A percentile compares a stretch with the other conserved stretches of the same genome.
phyloP scores from a whole-genome alignment of 352 stramenopile species.

The Phytophthora hibernalis region DNA sequence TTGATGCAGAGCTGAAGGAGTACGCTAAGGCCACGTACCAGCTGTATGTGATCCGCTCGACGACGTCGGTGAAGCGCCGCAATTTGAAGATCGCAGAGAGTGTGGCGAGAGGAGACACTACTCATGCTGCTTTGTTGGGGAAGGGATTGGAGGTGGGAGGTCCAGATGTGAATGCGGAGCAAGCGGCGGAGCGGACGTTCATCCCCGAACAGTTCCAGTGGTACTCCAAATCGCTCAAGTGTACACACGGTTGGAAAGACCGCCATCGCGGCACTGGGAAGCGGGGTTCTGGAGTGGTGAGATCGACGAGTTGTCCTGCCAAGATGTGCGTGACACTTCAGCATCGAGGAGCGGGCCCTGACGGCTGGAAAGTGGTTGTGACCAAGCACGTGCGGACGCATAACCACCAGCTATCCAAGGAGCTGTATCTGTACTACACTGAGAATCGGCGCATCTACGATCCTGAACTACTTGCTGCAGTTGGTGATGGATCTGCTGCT shows the following conservation, averaged over 20 bases:
- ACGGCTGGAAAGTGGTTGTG: constrained; percentile 75
- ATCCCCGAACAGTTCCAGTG: constrained; percentile 72
- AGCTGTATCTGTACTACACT: constrained; percentile 79
- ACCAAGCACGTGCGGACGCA: constrained; percentile 77
- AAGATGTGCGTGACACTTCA: constrained; percentile 86
- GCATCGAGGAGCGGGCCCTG: constrained; percentile 42
- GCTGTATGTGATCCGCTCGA: constrained; percentile 81
- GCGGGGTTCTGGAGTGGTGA: constrained; percentile 62
- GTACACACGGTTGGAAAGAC: constrained; percentile 83
- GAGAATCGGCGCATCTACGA: constrained; percentile 85
- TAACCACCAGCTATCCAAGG: constrained; percentile 79
- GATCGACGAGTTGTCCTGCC: constrained; percentile 72
- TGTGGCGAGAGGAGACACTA: constrained; percentile 22
- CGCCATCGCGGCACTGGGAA: constrained; percentile 71
- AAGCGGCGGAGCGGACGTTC: constrained; percentile 41
- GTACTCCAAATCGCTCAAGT: constrained; percentile 88
- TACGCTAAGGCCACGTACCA: constrained; percentile 75
- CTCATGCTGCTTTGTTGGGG: constrained; percentile 1
- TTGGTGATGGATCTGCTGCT: constrained; percentile 13
- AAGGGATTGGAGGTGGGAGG: constrained; percentile 12
- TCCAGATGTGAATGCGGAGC: constrained; percentile 5
- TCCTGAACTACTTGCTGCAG: constrained; percentile 58
- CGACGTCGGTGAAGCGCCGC: constrained; percentile 73
- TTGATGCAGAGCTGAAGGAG: constrained; percentile 64
- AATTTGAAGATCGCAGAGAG: constrained; percentile 74